A percentile compares a stretch with the other conserved stretches of the same genome.
Conservation (phyloP, 1,139 yeast species). For the Torulaspora globosa region DNA sequence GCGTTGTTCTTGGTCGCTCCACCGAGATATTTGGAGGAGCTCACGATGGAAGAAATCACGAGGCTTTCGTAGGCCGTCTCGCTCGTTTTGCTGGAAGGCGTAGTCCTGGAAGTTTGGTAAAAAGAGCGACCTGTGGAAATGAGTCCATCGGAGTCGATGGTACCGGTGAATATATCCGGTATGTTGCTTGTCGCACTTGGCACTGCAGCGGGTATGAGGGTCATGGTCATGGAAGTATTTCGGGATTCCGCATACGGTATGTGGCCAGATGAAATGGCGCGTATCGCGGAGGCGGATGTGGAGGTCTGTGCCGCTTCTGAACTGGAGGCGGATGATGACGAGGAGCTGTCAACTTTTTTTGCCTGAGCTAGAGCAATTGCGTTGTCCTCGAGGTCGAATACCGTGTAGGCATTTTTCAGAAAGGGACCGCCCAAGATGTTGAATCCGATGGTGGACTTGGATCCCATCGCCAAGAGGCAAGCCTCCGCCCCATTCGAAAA, state of each 20-base stretch:
- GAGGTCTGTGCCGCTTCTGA: slow-evolving; percentile 16
- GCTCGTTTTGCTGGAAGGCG: slow-evolving; percentile 13
- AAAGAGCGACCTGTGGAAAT: slow-evolving; percentile 31
- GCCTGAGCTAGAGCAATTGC: slow-evolving; percentile 56
- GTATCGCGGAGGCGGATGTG: slow-evolving; percentile 4
- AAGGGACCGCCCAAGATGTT: slow-evolving; percentile 61
- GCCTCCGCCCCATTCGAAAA: slow-evolving; percentile 57
- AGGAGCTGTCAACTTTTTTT: slow-evolving; percentile 13
- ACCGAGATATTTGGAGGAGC: slow-evolving; percentile 1
- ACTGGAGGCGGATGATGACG: slow-evolving; percentile 8
- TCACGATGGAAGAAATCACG: slow-evolving; percentile 3
- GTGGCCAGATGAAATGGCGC: slow-evolving; percentile 41
- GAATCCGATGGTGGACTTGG: slow-evolving; percentile 50
- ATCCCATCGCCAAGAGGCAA: slow-evolving; percentile 55
- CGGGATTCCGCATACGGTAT: slow-evolving; percentile 49
- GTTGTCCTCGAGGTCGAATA: slow-evolving; percentile 60
- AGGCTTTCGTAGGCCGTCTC: slow-evolving; percentile 9
- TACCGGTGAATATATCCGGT: slow-evolving; percentile 33
- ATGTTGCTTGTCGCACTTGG: slow-evolving; percentile 18
- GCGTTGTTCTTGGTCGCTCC: neutral
- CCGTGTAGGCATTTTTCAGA: slow-evolving; percentile 53
- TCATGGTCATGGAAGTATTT: slow-evolving; percentile 36
- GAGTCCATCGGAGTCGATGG: slow-evolving; percentile 31
- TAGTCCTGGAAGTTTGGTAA: slow-evolving; percentile 28
- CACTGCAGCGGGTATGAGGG: slow-evolving; percentile 32